Percentiles rank a stretch among this genome's conserved stretches.
phyloP scores from a whole-genome alignment of 352 stramenopile species.

The Pythium dissimile region DNA sequence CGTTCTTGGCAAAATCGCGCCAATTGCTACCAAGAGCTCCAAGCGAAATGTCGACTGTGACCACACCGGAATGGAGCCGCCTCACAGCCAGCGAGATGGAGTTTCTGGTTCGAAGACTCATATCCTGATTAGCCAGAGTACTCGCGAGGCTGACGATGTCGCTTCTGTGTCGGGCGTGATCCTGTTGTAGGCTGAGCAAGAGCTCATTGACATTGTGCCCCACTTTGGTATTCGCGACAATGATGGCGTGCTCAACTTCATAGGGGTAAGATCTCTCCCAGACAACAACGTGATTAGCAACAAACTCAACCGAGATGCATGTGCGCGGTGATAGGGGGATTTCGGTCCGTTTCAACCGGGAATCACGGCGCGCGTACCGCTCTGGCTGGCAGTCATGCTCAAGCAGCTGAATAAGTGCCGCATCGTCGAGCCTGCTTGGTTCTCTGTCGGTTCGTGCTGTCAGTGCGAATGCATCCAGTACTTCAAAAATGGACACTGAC shows the following conservation, averaged over 20 bases:
- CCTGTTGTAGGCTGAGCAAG: slow-evolving; percentile 65
- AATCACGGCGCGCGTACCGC: slow-evolving; percentile 76
- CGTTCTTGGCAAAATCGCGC: no score
- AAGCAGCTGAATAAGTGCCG: slow-evolving; percentile 88
- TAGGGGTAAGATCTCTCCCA: slow-evolving; percentile 35
- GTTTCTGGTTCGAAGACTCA: slow-evolving; percentile 58
- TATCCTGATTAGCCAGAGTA: background rate
- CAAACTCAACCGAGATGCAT: no score
- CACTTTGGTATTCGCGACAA: slow-evolving; percentile 84
- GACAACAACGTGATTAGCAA: no score
- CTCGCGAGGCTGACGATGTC: no score
- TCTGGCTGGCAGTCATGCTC: slow-evolving; percentile 89
- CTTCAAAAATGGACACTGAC: background rate
- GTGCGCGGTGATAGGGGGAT: slow-evolving; percentile 38
- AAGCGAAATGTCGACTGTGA: slow-evolving; percentile 12
- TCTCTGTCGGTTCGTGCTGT: slow-evolving; percentile 55
- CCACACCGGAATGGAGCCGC: slow-evolving; percentile 23
- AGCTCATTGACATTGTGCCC: slow-evolving; percentile 84
- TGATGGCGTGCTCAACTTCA: slow-evolving; percentile 75
- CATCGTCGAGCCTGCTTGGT: slow-evolving; percentile 77
- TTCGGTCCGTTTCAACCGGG: slow-evolving; percentile 88
- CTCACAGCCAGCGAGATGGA: slow-evolving; percentile 69
- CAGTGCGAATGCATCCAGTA: background rate
- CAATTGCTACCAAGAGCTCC: background rate
- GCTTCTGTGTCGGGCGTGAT: no score